Conservation (phyloP, 202 grass and related monocot genomes). For the Zoysia matrella region DNA sequence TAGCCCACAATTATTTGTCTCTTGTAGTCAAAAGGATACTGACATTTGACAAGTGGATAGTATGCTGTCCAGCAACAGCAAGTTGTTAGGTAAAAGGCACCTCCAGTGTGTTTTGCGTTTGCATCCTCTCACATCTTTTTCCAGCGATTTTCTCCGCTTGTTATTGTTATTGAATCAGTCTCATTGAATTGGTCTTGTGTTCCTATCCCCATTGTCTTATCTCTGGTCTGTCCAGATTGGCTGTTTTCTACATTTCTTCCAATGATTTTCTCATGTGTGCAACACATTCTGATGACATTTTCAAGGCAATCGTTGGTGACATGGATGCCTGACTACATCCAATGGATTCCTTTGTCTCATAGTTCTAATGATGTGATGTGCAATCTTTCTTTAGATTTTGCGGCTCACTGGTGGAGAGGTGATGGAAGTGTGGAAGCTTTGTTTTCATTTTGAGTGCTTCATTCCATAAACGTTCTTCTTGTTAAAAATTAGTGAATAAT, state of each 20-base stretch:
- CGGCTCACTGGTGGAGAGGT: too few relatives aligned
- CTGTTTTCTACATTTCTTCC: neutral
- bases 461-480: too few relatives aligned
- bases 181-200: slow-evolving; percentile 1
- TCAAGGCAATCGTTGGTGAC: too few relatives aligned
- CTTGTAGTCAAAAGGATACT: slow-evolving; percentile 6
- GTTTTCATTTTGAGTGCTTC: too few relatives aligned
- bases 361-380: too few relatives aligned
- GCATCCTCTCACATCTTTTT: neutral
- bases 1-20: slow-evolving; percentile 10
- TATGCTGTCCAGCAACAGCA: slow-evolving; percentile 1
- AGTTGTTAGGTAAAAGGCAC: neutral
- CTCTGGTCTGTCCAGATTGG: neutral
- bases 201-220: neutral
- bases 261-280: neutral
- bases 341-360: too few relatives aligned
- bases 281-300: neutral
- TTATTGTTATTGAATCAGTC: neutral
- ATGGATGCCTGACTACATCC: too few relatives aligned
- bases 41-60: slow-evolving; percentile 19
- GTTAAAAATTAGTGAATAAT: too few relatives aligned
- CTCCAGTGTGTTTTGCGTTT: neutral
- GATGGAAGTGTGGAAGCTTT: too few relatives aligned
- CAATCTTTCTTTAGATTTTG: too few relatives aligned
- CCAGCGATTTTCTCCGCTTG: neutral